phyloP scores from a whole-genome alignment of 257 asterid genomes.

The Rehmannia glutinosa region DNA sequence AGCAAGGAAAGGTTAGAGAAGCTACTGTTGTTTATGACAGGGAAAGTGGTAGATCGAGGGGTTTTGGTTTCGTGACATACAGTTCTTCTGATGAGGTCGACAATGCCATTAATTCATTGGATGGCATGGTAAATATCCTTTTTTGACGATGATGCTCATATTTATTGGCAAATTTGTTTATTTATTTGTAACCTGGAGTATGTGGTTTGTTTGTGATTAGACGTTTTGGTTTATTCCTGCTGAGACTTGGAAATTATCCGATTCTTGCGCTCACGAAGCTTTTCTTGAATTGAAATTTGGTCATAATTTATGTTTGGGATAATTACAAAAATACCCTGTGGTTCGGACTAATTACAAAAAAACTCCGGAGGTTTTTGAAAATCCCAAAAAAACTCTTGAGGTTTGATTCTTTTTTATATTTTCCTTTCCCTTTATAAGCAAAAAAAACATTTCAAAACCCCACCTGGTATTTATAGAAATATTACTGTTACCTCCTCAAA shows the following conservation, averaged over 20 bases:
- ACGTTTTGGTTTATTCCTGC: background rate
- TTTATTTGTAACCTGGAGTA: background rate
- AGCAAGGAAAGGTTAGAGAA: slow-evolving; percentile 79
- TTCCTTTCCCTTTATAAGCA: too few species aligned
- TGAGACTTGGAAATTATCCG: background rate
- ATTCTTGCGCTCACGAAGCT: background rate
- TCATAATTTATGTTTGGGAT: too few species aligned
- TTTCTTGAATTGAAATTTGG: background rate
- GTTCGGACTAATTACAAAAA: too few species aligned
- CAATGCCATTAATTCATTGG: slow-evolving; percentile 53
- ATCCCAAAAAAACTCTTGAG: too few species aligned
- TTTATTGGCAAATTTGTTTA: background rate
- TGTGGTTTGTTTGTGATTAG: background rate
- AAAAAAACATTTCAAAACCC: too few species aligned
- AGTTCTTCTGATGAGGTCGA: slow-evolving; percentile 61
- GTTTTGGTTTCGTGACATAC: slow-evolving; percentile 89
- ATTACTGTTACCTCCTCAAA: too few species aligned
- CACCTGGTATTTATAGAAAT: too few species aligned
- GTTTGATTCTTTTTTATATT: too few species aligned
- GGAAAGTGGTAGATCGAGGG: slow-evolving; percentile 86
- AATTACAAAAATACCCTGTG: too few species aligned
- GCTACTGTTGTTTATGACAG: slow-evolving; percentile 84
- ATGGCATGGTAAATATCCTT: slow-evolving; percentile 62
- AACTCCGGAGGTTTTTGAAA: too few species aligned
- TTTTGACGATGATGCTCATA: background rate